A percentile compares a stretch with the other conserved stretches of the same genome.
Evolutionary conservation across 768 basidiomycete genomes (phyloP).

Genomic region (Zangia roseola): DNA sequence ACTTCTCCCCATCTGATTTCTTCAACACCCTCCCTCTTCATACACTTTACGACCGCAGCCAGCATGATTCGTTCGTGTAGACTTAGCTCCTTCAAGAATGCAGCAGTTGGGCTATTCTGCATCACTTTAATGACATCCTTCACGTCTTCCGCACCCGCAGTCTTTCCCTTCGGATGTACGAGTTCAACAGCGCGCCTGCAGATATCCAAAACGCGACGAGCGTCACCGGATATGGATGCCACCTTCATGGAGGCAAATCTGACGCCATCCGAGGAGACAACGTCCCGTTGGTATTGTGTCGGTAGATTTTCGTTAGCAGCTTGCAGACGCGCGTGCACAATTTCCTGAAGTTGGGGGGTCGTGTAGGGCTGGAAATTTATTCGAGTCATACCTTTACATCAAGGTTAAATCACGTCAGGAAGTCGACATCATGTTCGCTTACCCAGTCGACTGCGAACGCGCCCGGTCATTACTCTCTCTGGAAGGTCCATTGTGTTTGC

Average conservation of each 20-base stretch:
- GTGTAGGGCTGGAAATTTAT: conserved; percentile 93
- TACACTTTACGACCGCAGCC: conserved; percentile 76
- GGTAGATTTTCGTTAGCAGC: conserved; percentile 51
- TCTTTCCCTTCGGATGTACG: conserved; percentile 47
- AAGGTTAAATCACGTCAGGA: not conserved
- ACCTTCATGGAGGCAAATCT: conserved; percentile 82
- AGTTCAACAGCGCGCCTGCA: conserved; percentile 91
- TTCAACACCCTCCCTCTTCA: conserved; percentile 80
- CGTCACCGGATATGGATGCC: conserved; percentile 86
- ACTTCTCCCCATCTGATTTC: conserved; percentile 88
- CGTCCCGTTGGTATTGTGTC: conserved; percentile 46
- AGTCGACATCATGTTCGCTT: conserved; percentile 16
- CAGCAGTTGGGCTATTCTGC: conserved; percentile 89
- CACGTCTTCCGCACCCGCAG: conserved; percentile 71
- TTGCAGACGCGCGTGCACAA: conserved; percentile 79
- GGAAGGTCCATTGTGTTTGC: conserved; percentile 99
- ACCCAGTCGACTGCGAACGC: conserved; percentile 92
- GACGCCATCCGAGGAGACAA: conserved; percentile 70
- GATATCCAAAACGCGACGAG: conserved; percentile 88
- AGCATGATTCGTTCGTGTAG: conserved; percentile 89
- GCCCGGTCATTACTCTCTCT: conserved; percentile 87
- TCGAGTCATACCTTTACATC: conserved; percentile 70
- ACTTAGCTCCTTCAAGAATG: conserved; percentile 78
- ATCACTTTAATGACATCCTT: conserved; percentile 77
- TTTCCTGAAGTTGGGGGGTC: conserved; percentile 73